Evolutionary conservation across 164 flowering plant genomes (phyloP), one percentile per base, ranked within the genome.

Genomic region (Aristolochia fimbriata): DNA sequence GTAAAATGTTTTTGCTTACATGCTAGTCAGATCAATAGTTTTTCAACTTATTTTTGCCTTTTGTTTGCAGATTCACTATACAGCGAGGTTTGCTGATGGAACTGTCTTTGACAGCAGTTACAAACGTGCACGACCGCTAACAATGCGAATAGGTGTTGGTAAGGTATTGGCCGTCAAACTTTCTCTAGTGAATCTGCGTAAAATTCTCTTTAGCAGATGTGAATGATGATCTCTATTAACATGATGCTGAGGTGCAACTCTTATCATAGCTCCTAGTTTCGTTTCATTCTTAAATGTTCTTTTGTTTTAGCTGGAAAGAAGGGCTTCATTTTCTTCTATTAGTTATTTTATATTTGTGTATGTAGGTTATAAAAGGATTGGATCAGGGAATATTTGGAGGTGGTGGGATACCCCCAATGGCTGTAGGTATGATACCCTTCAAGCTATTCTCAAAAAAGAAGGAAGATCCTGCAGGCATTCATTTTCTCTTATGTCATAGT

Each of bases 351-450:
- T 37, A 37, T 25, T 31, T 17, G 57, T 23, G 33, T 17, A 25
- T 47, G 13, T 76, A 91, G 95, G 87, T 87, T 43, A 82, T 85
- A 60, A 78, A 53, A 62, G 95, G 98, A 60, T 68, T 92, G 73
- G 95, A 92, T 70, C 95, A 92, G 68, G 98, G 96, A 51, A 92
- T 87, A 57, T 61, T 77, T 2, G 96, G 98, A 16, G 98, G 96
- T 48, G 92, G 79, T 47, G 93, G 96, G 50, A 91, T 92, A 43
- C 88, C 98, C 17, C 92, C 96, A 46, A 92, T 87, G 98, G 85
- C 47, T 62, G 79, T 81, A 51, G 98, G 97, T 85, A 78, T 17
- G 74, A 31, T 23, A 68, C 56, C 19, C 24, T 55, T 30, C 13
- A 19, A 62, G 30, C 30, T 5, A 27, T 27, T 27, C 30, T 27